Evolutionary conservation across 306 rosid species (phyloP).

Genomic region (Cercis canadensis): DNA sequence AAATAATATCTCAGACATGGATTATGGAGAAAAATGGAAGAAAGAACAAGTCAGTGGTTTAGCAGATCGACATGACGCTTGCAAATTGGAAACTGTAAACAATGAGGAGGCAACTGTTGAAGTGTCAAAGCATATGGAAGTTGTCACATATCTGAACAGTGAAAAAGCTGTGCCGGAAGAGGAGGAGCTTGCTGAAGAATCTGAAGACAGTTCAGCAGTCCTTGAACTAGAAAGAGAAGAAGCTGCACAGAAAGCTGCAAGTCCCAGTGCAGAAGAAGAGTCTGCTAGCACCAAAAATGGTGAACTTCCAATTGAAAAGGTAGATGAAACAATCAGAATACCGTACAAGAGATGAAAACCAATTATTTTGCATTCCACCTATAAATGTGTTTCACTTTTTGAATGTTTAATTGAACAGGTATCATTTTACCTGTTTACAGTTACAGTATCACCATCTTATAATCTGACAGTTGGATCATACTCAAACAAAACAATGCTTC

Average conservation of each 20-base stretch:
- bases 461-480: no score
- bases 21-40: not conserved
- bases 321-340: not conserved
- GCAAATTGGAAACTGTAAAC: conserved; percentile 4
- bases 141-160: not conserved
- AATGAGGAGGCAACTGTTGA: conserved; percentile 5
- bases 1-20: conserved; percentile 16
- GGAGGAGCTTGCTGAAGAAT: conserved; percentile 8
- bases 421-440: no score
- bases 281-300: conserved; percentile 9
- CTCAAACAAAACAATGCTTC: not conserved
- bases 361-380: no score
- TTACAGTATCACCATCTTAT: no score
- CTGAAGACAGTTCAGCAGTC: conserved; percentile 14
- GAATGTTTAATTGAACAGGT: no score
- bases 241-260: conserved; percentile 17
- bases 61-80: conserved; percentile 20
- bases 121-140: conserved; percentile 13
- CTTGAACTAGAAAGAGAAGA: conserved; percentile 24
- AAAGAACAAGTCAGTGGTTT: conserved; percentile 13
- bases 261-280: conserved; percentile 4
- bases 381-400: no score
- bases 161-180: conserved; percentile 15
- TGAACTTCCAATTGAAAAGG: conserved; percentile 32
- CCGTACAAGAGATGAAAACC: not conserved